Evolutionary conservation across 495 filamentous ascomycete species (phyloP).

Genomic region (Penicillium salamii): DNA sequence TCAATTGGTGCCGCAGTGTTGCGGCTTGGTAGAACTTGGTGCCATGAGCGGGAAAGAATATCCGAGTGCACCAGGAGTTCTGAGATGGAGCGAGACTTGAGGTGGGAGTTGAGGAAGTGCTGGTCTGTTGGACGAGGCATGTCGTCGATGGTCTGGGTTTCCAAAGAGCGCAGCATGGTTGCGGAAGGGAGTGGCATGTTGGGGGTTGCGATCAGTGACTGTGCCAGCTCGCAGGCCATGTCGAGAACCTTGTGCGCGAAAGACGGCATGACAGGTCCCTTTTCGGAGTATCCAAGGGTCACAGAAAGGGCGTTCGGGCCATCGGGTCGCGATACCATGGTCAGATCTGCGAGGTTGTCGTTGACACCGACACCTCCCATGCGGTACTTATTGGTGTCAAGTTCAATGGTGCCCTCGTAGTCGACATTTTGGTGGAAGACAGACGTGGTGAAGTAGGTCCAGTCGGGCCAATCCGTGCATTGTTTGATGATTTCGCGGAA

Average conservation of each 20-base stretch:
- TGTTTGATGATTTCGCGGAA: constrained; percentile 57
- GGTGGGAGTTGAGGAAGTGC: constrained; percentile 32
- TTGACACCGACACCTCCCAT: constrained; percentile 49
- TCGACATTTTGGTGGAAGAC: constrained; percentile 50
- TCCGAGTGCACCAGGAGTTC: constrained; percentile 48
- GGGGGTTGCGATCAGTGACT: constrained; percentile 44
- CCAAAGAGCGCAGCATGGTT: constrained; percentile 34
- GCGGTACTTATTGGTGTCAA: constrained; percentile 47
- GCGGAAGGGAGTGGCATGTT: constrained; percentile 42
- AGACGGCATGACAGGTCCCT: constrained; percentile 36
- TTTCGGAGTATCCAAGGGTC: constrained; percentile 43
- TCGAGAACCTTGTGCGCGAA: constrained; percentile 47
- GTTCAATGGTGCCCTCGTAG: constrained; percentile 38
- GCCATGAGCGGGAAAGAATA: constrained; percentile 48
- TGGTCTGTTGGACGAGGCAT: constrained; percentile 25
- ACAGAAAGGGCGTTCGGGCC: constrained; percentile 41
- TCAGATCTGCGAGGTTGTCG: constrained; percentile 51
- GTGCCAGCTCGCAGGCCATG: constrained; percentile 47
- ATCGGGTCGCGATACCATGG: constrained; percentile 45
- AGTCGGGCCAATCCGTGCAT: constrained; percentile 58
- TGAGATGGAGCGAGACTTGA: constrained; percentile 42
- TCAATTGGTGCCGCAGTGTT: constrained; percentile 1
- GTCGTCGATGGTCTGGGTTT: constrained; percentile 28
- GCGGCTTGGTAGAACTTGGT: constrained; percentile 43
- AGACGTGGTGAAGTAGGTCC: constrained; percentile 45